Conservation (phyloP, 2,329 filamentous ascomycete species). For the Beauveria medogensis region DNA sequence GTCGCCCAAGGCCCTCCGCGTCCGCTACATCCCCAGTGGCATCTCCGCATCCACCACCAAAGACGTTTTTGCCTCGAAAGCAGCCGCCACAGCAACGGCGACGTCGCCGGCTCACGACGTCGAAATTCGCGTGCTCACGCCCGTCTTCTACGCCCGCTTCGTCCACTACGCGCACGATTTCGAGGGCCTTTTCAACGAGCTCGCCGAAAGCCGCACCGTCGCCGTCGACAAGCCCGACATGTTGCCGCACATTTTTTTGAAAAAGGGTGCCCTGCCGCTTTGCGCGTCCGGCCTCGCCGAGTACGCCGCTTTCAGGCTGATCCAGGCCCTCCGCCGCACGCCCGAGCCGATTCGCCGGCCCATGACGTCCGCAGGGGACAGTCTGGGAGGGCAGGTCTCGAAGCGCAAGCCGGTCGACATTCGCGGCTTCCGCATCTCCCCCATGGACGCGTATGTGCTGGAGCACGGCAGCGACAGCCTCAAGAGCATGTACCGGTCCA, state of each 20-base stretch:
- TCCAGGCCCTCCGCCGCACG: conserved; percentile 34
- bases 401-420: conserved; percentile 28
- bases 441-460: conserved; percentile 43
- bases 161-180: conserved; percentile 54
- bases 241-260: conserved; percentile 37
- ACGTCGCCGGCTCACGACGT: conserved; percentile 20
- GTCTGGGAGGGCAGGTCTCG: conserved; percentile 4
- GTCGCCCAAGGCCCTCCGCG: conserved; percentile 33
- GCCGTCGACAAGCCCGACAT: conserved; percentile 47
- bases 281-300: conserved; percentile 28
- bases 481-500: conserved; percentile 28
- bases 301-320: conserved; percentile 34
- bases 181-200: conserved; percentile 53
- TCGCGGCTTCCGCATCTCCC: conserved; percentile 38
- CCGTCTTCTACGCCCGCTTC: conserved; percentile 60
- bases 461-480: conserved; percentile 16
- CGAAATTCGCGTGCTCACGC: conserved; percentile 52
- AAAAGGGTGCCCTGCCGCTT: conserved; percentile 27
- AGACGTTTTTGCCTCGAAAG: not conserved
- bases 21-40: conserved; percentile 49
- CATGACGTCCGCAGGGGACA: conserved; percentile 29
- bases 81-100: not conserved
- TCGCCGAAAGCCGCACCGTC: conserved; percentile 50
- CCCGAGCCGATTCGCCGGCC: conserved; percentile 34
- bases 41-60: conserved; percentile 16